Evolutionary conservation across 441 rosid genomes (phyloP).

Genomic region (Populus hybrid): DNA sequence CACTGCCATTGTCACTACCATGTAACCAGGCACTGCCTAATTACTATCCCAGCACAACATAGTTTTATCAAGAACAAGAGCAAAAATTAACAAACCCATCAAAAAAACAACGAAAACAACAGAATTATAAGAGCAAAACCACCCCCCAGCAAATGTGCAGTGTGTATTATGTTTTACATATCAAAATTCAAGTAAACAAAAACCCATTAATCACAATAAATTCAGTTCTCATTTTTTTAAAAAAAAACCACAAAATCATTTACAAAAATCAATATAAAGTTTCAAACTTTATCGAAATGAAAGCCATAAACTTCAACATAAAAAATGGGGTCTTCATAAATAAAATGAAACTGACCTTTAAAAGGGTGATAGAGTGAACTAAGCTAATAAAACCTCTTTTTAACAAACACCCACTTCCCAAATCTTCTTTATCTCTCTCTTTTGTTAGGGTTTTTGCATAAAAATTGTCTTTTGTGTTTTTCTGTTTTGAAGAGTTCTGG

Average conservation of each 20-base stretch:
- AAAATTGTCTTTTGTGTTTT: no score
- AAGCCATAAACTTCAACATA: neutral
- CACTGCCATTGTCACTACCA: neutral
- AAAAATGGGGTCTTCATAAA: neutral
- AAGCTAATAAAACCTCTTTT: neutral
- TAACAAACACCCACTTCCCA: neutral
- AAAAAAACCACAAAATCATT: neutral
- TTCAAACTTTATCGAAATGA: neutral
- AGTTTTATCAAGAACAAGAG: neutral
- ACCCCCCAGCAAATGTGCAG: neutral
- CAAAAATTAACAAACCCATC: neutral
- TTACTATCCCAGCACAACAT: neutral
- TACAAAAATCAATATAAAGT: neutral
- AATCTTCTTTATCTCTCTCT: neutral
- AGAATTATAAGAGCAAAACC: neutral
- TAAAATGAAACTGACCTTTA: neutral
- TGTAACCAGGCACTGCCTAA: neutral
- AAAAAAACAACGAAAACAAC: neutral
- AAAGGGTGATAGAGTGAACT: neutral
- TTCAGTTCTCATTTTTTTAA: neutral
- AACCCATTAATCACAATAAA: neutral
- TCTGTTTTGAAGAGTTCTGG: no score
- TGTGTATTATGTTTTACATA: neutral
- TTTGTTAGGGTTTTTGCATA: no score
- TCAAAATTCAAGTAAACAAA: neutral